Evolutionary conservation across 805 yeast genomes (phyloP), one percentile per base, ranked within the genome.

Genomic region (Cyberlindnera veronae): DNA sequence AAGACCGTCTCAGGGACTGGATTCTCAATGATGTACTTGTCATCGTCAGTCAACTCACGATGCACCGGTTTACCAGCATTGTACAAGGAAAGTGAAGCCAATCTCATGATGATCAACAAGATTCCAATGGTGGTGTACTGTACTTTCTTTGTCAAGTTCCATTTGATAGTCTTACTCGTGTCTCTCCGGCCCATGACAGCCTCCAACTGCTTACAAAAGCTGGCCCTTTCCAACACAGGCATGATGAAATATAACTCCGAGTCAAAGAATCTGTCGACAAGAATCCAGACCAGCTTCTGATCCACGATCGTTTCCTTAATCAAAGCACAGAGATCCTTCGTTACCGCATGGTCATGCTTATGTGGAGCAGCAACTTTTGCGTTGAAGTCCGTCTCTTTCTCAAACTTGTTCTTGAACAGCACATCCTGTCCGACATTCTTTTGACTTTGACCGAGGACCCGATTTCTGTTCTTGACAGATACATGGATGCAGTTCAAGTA

Each of bases 211-310:
- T 24, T 12, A 4, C 36, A 38, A 28, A 57, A 53, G 11, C 51
- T 55, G 0, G 41, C 36, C 27, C 24, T 49, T 19, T 50, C 54
- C 13, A 55, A n/a, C 8, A 54, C 17, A 9, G 61, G 53, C 13
- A 50, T 34, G 6, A 51, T 13, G 22, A 50, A 26, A 27, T 41
- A 46, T 10, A 53, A 18, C 29, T 54, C 60, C 2, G 54, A 51
- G 6, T 45, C 44, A 28, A 57, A 57, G 32, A 49, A 57, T 29
- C 36, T 41, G 20, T 55, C 61, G 16, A 57, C 36, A 5, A 55
- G 34, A 7, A 49, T 3, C 61, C 61, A 57, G 3, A 53, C 41
- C 11, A 57, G 34, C 27, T 44, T 57, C 5, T 24, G 19, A 33
- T 57, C 55, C 3, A 15, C 36, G 1, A 57, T n/a, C 12, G 34